These are phyloP conservation scores for Laburnicola sp. DNA, from an alignment of 2,329 filamentous ascomycete genomes.

Conservation along the genomic window DNA sequence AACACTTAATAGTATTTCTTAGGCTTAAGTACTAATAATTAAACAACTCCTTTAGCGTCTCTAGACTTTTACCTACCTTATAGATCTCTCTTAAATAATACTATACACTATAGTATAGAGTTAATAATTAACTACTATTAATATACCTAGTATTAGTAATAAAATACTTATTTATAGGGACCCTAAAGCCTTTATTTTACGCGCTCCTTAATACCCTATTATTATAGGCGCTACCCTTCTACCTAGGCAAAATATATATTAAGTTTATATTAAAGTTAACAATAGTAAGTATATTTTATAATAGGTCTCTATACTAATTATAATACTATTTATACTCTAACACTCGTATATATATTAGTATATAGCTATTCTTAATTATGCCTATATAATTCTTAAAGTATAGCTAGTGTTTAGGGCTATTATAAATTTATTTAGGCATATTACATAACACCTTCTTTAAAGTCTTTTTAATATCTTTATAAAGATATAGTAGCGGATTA, in stretches of 20 bases:
- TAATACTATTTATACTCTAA: background rate
- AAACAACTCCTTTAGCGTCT: background rate
- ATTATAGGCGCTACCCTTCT: background rate
- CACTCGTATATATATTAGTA: no score
- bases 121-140: background rate
- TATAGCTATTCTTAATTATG: no score
- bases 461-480: no score
- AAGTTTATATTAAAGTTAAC: background rate
- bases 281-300: no score
- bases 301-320: conserved; percentile 3
- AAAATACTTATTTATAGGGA: background rate
- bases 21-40: background rate
- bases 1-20: no score
- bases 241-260: conserved; percentile 3
- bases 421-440: no score
- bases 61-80: background rate
- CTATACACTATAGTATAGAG: background rate
- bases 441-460: no score
- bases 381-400: no score
- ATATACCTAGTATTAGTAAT: background rate
- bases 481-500: no score
- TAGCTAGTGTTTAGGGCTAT: no score
- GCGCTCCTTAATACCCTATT: background rate
- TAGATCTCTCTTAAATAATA: conserved; percentile 2
- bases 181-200: no score